Conservation (phyloP, 352 stramenopile species). For the Globisporangium apiculatum region DNA sequence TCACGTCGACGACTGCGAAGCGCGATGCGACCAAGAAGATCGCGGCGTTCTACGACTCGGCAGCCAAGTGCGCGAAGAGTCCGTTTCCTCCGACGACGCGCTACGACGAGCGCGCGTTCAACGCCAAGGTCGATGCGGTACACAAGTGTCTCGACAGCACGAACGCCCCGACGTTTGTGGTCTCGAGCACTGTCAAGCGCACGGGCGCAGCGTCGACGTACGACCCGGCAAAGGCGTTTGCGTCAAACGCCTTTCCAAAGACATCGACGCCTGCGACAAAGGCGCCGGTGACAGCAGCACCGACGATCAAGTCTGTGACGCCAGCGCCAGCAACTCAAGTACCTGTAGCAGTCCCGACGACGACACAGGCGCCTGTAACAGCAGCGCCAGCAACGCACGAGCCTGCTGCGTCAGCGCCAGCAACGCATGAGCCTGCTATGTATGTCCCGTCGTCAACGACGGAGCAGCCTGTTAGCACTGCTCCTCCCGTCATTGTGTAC, state of each 20-base stretch:
- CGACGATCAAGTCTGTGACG: neutral
- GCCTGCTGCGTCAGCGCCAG: neutral
- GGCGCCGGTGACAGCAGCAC: neutral
- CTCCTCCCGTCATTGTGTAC: no score
- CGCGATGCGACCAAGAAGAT: neutral
- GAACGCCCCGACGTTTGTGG: neutral
- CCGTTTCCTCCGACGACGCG: neutral
- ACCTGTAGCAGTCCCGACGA: neutral
- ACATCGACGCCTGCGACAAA: neutral
- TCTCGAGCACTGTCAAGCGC: neutral
- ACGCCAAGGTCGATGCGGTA: neutral
- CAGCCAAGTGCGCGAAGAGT: constrained; percentile 1
- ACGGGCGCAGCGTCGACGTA: neutral
- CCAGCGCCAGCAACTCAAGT: neutral
- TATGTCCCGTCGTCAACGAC: no score
- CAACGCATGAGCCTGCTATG: neutral
- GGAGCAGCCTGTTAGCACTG: no score
- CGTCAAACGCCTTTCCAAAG: neutral
- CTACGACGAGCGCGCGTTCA: neutral
- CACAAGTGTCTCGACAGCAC: neutral
- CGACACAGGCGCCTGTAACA: neutral
- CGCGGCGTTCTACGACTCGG: constrained; percentile 2
- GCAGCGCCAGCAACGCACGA: neutral
- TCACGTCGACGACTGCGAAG: neutral
- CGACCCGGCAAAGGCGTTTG: neutral